phyloP scores from a whole-genome alignment of 208 protist genomes.

The Acanthamoeba culbertsoni region DNA sequence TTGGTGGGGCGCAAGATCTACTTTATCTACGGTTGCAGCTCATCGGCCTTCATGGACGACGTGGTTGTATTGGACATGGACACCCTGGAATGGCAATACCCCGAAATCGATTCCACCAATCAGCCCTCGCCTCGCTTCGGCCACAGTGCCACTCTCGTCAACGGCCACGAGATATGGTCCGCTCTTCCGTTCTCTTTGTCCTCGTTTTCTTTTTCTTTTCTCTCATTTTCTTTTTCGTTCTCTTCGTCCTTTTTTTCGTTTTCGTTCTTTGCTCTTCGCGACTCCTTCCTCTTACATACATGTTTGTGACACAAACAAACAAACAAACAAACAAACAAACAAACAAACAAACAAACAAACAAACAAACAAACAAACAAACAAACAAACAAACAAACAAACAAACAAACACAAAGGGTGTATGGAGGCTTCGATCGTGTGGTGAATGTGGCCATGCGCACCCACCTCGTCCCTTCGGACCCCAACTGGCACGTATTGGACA shows the following conservation, averaged over 20 bases:
- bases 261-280: too few species aligned
- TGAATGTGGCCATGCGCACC: neutral
- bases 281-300: too few species aligned
- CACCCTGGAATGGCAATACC: neutral
- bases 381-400: too few species aligned
- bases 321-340: too few species aligned
- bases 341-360: too few species aligned
- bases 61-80: neutral
- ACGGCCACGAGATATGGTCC: neutral
- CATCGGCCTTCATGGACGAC: neutral
- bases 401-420: neutral
- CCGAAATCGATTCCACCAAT: neutral
- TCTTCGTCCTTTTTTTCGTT: neutral
- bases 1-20: neutral
- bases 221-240: neutral
- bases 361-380: too few species aligned
- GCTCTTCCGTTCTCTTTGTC: neutral
- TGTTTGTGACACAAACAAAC: too few species aligned
- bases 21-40: neutral
- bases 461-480: neutral
- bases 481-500: slow-evolving; percentile 13
- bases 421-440: neutral
- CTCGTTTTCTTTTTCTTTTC: neutral
- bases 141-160: neutral
- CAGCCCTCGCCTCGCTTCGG: neutral